Conservation (phyloP, 2,329 filamentous ascomycete genomes). For the Chaetomiaceae sp. region DNA sequence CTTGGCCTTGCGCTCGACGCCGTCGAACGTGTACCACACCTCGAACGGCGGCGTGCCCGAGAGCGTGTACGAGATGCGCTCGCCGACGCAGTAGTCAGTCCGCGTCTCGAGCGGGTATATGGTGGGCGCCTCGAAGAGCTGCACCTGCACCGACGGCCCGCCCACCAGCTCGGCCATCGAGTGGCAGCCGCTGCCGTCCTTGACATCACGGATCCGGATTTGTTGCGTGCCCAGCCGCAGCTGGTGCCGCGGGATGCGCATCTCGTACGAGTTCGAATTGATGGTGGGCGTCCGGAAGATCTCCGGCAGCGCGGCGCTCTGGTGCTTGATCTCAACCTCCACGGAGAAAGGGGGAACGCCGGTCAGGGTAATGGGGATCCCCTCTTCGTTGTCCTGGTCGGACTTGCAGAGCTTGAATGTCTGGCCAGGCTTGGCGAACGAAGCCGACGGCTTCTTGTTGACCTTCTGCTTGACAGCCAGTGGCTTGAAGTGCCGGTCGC, state of each 20-base stretch:
- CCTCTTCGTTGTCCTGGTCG: slow-evolving; percentile 73
- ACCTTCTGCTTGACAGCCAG: slow-evolving; percentile 75
- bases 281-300: slow-evolving; percentile 78
- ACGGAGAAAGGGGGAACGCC: slow-evolving; percentile 83
- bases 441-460: slow-evolving; percentile 73
- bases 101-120: slow-evolving; percentile 83
- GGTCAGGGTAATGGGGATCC: slow-evolving; percentile 77
- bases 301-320: slow-evolving; percentile 72
- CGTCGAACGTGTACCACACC: slow-evolving; percentile 85
- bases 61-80: slow-evolving; percentile 86
- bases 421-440: slow-evolving; percentile 79
- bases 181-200: slow-evolving; percentile 81
- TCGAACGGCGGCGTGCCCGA: slow-evolving; percentile 89
- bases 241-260: slow-evolving; percentile 77
- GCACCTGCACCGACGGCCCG: slow-evolving; percentile 75
- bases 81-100: slow-evolving; percentile 88
- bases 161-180: slow-evolving; percentile 65
- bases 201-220: slow-evolving; percentile 81
- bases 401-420: slow-evolving; percentile 94
- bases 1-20: slow-evolving; percentile 69
- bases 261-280: slow-evolving; percentile 63
- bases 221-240: slow-evolving; percentile 85
- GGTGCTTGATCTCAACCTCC: slow-evolving; percentile 89
- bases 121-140: slow-evolving; percentile 86
- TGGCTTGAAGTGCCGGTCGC: slow-evolving; percentile 59